Conservation (phyloP, 1,284 basidiomycete genomes). For the Naganishia sp. region DNA sequence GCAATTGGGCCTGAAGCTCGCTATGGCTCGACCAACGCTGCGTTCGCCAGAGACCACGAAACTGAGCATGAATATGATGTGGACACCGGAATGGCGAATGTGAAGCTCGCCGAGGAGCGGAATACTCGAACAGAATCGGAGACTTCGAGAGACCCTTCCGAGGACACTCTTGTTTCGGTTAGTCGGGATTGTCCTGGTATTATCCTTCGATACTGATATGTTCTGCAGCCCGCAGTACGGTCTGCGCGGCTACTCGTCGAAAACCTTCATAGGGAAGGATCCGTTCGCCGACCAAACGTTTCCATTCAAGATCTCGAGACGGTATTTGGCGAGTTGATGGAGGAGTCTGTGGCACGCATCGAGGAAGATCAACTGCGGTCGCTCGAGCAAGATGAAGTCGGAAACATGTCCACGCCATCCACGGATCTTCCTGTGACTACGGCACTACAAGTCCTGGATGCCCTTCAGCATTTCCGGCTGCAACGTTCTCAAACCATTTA, state of each 20-base stretch:
- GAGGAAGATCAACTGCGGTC: not conserved
- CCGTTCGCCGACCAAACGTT: slow-evolving; percentile 2
- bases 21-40: slow-evolving; percentile 2
- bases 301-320: slow-evolving; percentile 17
- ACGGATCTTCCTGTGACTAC: slow-evolving; percentile 21
- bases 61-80: not conserved
- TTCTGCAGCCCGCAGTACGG: slow-evolving; percentile 1
- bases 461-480: slow-evolving; percentile 42
- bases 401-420: not conserved
- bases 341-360: slow-evolving; percentile 6
- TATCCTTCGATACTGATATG: not conserved
- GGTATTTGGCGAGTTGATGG: slow-evolving; percentile 20
- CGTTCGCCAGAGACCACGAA: slow-evolving; percentile 4
- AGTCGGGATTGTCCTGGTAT: not conserved
- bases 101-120: not conserved
- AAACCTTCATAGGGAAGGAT: not conserved
- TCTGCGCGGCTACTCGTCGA: slow-evolving; percentile 2
- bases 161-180: not conserved
- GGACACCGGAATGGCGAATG: not conserved
- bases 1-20: not conserved
- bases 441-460: slow-evolving; percentile 38
- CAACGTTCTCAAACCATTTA: slow-evolving; percentile 43
- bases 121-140: not conserved
- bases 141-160: not conserved
- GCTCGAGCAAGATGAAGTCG: not conserved